phyloP scores from a whole-genome alignment of 164 flowering plant genomes.

The Houttuynia cordata region DNA sequence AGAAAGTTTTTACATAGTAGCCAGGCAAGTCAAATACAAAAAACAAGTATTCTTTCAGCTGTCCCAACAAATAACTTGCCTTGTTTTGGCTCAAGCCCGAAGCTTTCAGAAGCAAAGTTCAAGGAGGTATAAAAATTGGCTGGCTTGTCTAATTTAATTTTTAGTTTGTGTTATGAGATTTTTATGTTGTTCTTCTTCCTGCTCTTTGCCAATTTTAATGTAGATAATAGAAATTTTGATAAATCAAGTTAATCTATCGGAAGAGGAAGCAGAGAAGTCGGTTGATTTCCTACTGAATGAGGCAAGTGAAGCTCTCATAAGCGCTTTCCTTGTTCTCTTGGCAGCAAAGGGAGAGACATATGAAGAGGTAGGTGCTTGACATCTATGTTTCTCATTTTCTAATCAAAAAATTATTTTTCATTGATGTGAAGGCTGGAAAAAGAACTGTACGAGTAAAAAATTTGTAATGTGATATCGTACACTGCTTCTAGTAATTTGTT shows the following conservation, averaged over 20 bases:
- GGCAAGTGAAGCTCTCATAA: slow-evolving; percentile 61
- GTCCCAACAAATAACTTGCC: not conserved
- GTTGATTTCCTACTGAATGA: slow-evolving; percentile 58
- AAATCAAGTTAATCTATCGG: slow-evolving; percentile 55
- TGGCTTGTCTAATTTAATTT: not conserved
- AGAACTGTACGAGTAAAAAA: no score
- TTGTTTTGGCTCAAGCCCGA: not conserved
- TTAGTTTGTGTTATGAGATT: no score
- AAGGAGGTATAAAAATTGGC: not conserved
- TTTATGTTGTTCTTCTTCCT: not conserved
- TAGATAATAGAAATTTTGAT: slow-evolving; percentile 78
- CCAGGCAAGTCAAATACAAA: not conserved
- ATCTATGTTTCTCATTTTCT: not conserved
- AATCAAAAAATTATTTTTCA: not conserved
- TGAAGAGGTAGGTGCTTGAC: slow-evolving; percentile 53
- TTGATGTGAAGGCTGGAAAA: not conserved
- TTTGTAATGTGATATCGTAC: no score
- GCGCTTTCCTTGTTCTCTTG: slow-evolving; percentile 81
- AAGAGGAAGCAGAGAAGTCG: slow-evolving; percentile 64
- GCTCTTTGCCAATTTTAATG: not conserved
- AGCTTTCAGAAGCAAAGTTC: not conserved
- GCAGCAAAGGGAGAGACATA: slow-evolving; percentile 94
- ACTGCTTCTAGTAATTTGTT: not conserved
- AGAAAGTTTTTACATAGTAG: not conserved
- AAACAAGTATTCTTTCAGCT: not conserved